Conservation (phyloP, 176 grass and related monocot species). For the Poa annua region DNA sequence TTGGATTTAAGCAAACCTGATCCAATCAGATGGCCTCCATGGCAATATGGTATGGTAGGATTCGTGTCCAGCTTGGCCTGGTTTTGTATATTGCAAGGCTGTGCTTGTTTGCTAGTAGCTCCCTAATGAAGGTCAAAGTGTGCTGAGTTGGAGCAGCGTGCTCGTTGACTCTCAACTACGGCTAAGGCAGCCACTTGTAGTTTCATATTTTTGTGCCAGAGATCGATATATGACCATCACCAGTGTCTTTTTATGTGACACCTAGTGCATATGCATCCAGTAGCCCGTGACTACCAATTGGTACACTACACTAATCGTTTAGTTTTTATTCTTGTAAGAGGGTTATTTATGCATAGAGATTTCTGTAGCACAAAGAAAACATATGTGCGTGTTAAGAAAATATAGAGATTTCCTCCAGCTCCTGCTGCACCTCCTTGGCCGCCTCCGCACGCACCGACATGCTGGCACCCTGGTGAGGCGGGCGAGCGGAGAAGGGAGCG, state of each 20-base stretch:
- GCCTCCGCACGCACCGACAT: too few species aligned
- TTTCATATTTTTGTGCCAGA: neutral
- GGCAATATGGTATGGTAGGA: slow-evolving; percentile 33
- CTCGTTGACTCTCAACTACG: slow-evolving; percentile 41
- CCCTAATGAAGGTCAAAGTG: slow-evolving; percentile 31
- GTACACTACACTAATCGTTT: slow-evolving; percentile 22
- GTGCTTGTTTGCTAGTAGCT: slow-evolving; percentile 31
- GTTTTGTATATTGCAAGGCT: slow-evolving; percentile 33
- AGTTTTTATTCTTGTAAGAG: neutral
- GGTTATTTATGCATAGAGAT: neutral
- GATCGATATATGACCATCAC: slow-evolving; percentile 15
- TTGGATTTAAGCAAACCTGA: slow-evolving; percentile 19
- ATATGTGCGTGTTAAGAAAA: neutral
- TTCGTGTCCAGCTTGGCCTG: slow-evolving; percentile 24
- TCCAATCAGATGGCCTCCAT: slow-evolving; percentile 42
- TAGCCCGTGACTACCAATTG: slow-evolving; percentile 13
- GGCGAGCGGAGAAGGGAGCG: too few species aligned
- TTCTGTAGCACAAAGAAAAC: neutral
- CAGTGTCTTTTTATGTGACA: slow-evolving; percentile 42
- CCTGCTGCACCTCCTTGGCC: too few species aligned
- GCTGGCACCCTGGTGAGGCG: too few species aligned
- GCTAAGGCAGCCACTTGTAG: slow-evolving; percentile 31
- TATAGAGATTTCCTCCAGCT: too few species aligned
- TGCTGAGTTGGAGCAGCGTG: slow-evolving; percentile 39
- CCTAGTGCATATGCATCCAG: slow-evolving; percentile 28